phyloP scores from a whole-genome alignment of 352 stramenopile species.

The Phytophthora sp. region DNA sequence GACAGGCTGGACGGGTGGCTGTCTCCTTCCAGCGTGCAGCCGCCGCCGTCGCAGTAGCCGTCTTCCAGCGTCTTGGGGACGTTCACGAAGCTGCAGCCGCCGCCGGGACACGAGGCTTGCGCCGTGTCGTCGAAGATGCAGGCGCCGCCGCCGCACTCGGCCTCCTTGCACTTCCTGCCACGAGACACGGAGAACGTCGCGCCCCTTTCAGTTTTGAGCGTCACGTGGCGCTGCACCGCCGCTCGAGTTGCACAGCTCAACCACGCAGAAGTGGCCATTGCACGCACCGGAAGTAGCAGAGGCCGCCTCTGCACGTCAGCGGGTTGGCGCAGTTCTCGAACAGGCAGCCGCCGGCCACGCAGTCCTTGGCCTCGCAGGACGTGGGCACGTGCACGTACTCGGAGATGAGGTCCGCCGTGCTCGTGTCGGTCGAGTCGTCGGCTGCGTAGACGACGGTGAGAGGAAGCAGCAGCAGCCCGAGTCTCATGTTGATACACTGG shows the following conservation, averaged over 20 bases:
- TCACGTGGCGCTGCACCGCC: neutral
- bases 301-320: slow-evolving; percentile 53
- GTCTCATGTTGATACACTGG: too few relatives aligned
- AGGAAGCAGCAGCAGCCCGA: slow-evolving; percentile 1
- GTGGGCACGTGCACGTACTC: slow-evolving; percentile 47
- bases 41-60: slow-evolving; percentile 63
- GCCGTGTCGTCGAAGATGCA: slow-evolving; percentile 60
- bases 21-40: slow-evolving; percentile 52
- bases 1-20: slow-evolving; percentile 47
- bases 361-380: slow-evolving; percentile 43
- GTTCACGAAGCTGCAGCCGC: slow-evolving; percentile 60
- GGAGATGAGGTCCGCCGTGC: slow-evolving; percentile 22
- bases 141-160: slow-evolving; percentile 52
- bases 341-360: slow-evolving; percentile 49
- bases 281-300: slow-evolving; percentile 66
- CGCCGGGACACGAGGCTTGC: slow-evolving; percentile 46
- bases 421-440: neutral
- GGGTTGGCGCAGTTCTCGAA: slow-evolving; percentile 54
- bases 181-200: slow-evolving; percentile 36
- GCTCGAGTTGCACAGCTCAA: neutral
- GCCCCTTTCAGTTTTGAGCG: slow-evolving; percentile 26
- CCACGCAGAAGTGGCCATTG: neutral
- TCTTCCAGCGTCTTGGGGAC: slow-evolving; percentile 47
- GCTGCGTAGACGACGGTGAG: slow-evolving; percentile 2
- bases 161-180: slow-evolving; percentile 54